Evolutionary conservation across 192 early-diverging fungal species (phyloP).

Genomic region (Backusella circina): DNA sequence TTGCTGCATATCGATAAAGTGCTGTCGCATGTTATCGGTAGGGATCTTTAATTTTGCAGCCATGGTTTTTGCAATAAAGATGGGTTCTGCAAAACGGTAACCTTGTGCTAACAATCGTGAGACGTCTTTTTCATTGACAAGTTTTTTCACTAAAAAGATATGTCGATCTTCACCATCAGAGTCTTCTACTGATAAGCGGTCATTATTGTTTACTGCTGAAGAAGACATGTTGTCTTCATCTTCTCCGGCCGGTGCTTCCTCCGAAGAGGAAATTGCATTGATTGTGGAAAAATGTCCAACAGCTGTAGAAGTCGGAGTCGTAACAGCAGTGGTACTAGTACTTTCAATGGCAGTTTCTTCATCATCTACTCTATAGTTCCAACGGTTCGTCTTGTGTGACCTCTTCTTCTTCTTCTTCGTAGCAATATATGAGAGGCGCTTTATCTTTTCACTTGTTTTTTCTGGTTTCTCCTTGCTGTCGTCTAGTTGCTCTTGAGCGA

Average conservation of each 20-base stretch:
- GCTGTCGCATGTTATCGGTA: slow-evolving; percentile 22
- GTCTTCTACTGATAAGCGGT: slow-evolving; percentile 6
- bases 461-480: not conserved
- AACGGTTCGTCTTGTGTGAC: not conserved
- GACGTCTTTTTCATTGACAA: slow-evolving; percentile 5
- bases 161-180: slow-evolving; percentile 19
- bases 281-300: not conserved
- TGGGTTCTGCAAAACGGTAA: slow-evolving; percentile 33
- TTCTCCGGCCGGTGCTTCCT: not conserved
- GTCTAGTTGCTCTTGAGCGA: not conserved
- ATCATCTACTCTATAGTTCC: not conserved
- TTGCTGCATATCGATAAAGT: slow-evolving; percentile 30
- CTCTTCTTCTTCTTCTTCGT: not conserved
- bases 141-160: slow-evolving; percentile 35
- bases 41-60: slow-evolving; percentile 23
- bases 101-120: slow-evolving; percentile 26
- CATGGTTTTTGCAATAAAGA: slow-evolving; percentile 32
- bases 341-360: slow-evolving; percentile 9
- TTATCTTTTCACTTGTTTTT: not conserved
- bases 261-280: not conserved
- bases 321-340: not conserved
- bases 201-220: not conserved
- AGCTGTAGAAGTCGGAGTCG: not conserved
- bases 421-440: not conserved
- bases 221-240: not conserved